Evolutionary conservation across 2,329 filamentous ascomycete genomes (phyloP).

Genomic region (Stachybotrys echinatus): DNA sequence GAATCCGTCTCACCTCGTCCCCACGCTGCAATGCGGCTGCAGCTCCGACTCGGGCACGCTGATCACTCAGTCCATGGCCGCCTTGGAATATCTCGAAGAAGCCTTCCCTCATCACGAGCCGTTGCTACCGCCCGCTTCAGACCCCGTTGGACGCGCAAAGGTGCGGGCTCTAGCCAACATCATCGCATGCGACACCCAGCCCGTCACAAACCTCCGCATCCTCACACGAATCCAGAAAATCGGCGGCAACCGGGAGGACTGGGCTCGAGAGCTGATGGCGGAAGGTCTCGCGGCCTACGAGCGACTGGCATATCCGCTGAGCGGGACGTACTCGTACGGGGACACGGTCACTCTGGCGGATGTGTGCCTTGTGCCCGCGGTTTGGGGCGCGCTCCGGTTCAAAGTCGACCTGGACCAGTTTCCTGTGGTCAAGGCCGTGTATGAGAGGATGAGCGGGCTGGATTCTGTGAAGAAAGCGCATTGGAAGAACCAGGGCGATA

Average conservation of each 20-base stretch:
- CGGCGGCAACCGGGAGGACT: conserved; percentile 36
- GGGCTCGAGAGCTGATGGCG: conserved; percentile 46
- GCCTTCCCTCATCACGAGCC: conserved; percentile 29
- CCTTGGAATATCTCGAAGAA: conserved; percentile 59
- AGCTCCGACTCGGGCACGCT: too few species aligned
- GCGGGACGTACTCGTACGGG: conserved; percentile 50
- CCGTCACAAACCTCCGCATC: conserved; percentile 52
- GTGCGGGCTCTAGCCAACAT: conserved; percentile 50
- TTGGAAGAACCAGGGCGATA: too few species aligned
- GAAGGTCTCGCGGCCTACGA: conserved; percentile 55
- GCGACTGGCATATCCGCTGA: conserved; percentile 25
- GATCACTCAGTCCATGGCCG: too few species aligned
- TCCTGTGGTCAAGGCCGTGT: too few species aligned
- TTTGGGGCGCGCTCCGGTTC: conserved; percentile 58
- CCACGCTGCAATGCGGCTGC: too few species aligned
- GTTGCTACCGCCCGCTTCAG: conserved; percentile 43
- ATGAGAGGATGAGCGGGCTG: too few species aligned
- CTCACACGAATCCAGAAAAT: conserved; percentile 41
- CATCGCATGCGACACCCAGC: conserved; percentile 53
- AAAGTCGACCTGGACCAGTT: too few species aligned
- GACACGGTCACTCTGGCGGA: conserved; percentile 54
- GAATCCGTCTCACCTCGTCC: too few species aligned
- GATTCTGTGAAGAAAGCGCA: too few species aligned
- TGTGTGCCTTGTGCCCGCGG: conserved; percentile 50
- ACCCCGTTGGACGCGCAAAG: conserved; percentile 37